Evolutionary conservation across 176 grass and related monocot species (phyloP), one percentile per base, ranked within the genome.

Genomic region (Zea luxurians): DNA sequence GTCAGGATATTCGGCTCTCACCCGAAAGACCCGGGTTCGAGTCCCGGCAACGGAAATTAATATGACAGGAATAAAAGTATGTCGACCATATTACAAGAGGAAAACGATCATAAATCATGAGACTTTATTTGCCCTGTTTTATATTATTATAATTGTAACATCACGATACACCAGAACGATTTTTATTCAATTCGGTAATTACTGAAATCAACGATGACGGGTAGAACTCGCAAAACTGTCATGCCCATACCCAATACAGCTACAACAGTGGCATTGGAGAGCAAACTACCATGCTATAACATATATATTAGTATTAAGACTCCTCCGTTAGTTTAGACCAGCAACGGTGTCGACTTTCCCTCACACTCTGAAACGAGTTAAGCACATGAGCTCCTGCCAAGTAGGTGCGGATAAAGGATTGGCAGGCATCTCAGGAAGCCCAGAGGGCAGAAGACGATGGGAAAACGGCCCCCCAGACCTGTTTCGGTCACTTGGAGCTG

Each of bases 391-490:
- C 45, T 74, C 61, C 80, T 61, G 8, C 43, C 16, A 5, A 43
- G 4, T 11, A 57, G 48, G 64, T 45, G 53, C 10, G 4, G 15
- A 27, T 5, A 64, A 73, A 62, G 53, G 20, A 13, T 13, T 12
- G 37, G 37, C 67, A 74, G 27, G 52, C 37, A n/a, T 70, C 12
- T 58, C 64, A 75, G 17, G 49, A 79, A 69, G 62, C 75, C 68
- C 11, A 8, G 27, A 27, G 27, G 27, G 27, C 27, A 27, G 37
- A 34, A 21, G 62, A 61, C 10, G 12, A 66, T 6, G 11, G 3
- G 13, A 48, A 75, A 48, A 68, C 27, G 42, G 68, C 50, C 8
- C 44, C 17, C 1, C 42, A 8, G 49, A 63, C 20, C 81, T 74
- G 67, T 45, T 27, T 49, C 73, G 46, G 7, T 55, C 70, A 2